Percentiles rank a stretch among this genome's conserved stretches.
Conservation (phyloP, 2,329 filamentous ascomycete genomes). For the Colletotrichum horii region DNA sequence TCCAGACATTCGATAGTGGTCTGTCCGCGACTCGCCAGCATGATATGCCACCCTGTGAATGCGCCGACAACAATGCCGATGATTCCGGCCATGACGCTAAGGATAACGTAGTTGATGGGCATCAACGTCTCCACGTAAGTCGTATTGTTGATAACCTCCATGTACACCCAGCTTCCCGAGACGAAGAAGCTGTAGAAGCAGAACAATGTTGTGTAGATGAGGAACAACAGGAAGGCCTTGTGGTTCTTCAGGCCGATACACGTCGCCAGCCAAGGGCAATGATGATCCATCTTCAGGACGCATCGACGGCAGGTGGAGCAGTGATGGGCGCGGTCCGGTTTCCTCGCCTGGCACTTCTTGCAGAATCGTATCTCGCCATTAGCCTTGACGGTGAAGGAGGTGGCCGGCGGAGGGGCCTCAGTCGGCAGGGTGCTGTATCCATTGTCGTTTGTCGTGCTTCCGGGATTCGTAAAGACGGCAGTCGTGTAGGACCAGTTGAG, state of each 20-base stretch:
- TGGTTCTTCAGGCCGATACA: constrained; percentile 95
- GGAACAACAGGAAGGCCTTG: constrained; percentile 92
- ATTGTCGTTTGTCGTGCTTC: constrained; percentile 67
- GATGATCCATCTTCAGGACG: constrained; percentile 99
- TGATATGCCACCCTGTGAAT: constrained; percentile 92
- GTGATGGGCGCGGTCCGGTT: constrained; percentile 95
- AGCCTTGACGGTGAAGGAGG: constrained; percentile 89
- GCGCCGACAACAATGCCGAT: constrained; percentile 88
- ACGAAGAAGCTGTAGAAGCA: constrained; percentile 83
- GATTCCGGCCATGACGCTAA: constrained; percentile 86
- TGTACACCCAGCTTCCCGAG: constrained; percentile 82
- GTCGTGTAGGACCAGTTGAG: constrained; percentile 90
- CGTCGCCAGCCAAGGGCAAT: constrained; percentile 97
- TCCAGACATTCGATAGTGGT: constrained; percentile 97
- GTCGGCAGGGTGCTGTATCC: constrained; percentile 85
- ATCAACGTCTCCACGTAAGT: constrained; percentile 77
- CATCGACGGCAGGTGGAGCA: constrained; percentile 94
- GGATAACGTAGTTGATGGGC: constrained; percentile 89
- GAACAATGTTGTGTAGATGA: constrained; percentile 88
- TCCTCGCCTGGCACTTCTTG: constrained; percentile 95
- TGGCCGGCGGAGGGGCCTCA: constrained; percentile 63
- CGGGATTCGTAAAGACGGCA: constrained; percentile 92
- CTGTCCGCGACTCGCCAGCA: constrained; percentile 77
- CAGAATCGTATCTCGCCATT: constrained; percentile 88
- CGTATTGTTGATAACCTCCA: constrained; percentile 75